A percentile compares a stretch with the other conserved stretches of the same genome.
phyloP scores from a whole-genome alignment of 73 alveolate genomes.

The Paramecium caudatum region DNA sequence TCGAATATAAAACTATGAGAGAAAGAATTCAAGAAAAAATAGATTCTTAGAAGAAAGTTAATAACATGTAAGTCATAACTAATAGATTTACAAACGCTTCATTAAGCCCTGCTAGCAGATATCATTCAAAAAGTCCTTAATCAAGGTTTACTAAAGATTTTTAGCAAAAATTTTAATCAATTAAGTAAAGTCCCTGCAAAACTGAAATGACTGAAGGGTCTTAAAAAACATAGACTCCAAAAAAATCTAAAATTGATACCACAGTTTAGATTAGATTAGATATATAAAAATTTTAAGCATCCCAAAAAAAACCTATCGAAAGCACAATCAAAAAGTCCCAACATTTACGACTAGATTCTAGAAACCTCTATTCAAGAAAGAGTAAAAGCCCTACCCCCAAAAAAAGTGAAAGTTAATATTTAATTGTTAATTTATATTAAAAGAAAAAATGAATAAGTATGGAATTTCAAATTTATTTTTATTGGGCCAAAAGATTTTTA shows the following conservation, averaged over 20 bases:
- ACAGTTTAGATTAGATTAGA: not conserved
- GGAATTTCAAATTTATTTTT: too few species aligned
- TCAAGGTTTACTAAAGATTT: not conserved
- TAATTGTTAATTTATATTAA: slow-evolving; percentile 17
- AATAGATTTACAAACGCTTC: not conserved
- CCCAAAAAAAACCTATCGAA: not conserved
- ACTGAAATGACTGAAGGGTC: too few species aligned
- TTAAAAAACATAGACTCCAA: not conserved
- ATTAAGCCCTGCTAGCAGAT: slow-evolving; percentile 22
- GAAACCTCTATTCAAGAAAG: too few species aligned
- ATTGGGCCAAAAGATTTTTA: too few species aligned
- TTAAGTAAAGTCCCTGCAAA: too few species aligned
- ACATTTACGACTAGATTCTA: too few species aligned
- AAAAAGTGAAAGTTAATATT: not conserved
- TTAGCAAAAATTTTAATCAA: too few species aligned
- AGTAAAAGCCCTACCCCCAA: not conserved
- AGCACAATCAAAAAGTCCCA: too few species aligned
- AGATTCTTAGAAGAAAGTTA: too few species aligned
- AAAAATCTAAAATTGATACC: not conserved
- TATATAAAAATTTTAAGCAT: not conserved
- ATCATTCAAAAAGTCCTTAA: slow-evolving; percentile 3
- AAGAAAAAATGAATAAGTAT: not conserved
- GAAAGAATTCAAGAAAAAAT: too few species aligned
- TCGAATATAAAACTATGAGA: too few species aligned
- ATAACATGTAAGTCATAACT: not conserved